Evolutionary conservation across 2,329 filamentous ascomycete genomes (phyloP), one percentile per base, ranked within the genome.

Genomic region (Trichocomaceae sp.): DNA sequence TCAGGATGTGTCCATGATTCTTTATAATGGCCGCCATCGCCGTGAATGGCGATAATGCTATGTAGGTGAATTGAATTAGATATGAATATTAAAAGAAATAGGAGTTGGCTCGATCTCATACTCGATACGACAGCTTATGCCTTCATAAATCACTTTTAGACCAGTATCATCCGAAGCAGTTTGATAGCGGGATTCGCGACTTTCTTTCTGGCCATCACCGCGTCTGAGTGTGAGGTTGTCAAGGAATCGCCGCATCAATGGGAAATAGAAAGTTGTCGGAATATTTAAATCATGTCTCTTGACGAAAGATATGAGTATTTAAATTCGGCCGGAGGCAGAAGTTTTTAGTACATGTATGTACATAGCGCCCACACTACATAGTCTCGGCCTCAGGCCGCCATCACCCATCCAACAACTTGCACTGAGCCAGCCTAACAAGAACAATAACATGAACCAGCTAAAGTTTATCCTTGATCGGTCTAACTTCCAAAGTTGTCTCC

Each of bases 11-110:
- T 64, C 63, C 63, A 65, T n/a, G 50, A 46, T 57, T 57, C 5
- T 48, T 47, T n/a, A 33, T 51, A 39, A 52, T 53, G 52, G 56
- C 51, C 54, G 50, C 63, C 54, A 57, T 59, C 42, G 8, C 61
- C 62, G 37, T 64, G 62, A 8, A 64, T 57, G 15, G 61, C 61
- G 31, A 64, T 58, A 47, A 64, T 57, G 41, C 61, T 62, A 26
- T 9, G 9, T 12, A 42, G 2, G 37, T 15, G 8, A 39, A 20
- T 20, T 41, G 9, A 2, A 15, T 35, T 45, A 29, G 12, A 33
- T 31, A 20, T 31, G 20, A 55, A 20, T 5, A 35, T 39, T 23
- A 23, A 22, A 47, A 22, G 10, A 15, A 29, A 2, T 26, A n/a
- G 31, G 7, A 31, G 23, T 3, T 10, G 8, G 26, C 26, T 6